phyloP scores from a whole-genome alignment of 768 basidiomycete genomes.

The Kwoniella newhampshirensis region DNA sequence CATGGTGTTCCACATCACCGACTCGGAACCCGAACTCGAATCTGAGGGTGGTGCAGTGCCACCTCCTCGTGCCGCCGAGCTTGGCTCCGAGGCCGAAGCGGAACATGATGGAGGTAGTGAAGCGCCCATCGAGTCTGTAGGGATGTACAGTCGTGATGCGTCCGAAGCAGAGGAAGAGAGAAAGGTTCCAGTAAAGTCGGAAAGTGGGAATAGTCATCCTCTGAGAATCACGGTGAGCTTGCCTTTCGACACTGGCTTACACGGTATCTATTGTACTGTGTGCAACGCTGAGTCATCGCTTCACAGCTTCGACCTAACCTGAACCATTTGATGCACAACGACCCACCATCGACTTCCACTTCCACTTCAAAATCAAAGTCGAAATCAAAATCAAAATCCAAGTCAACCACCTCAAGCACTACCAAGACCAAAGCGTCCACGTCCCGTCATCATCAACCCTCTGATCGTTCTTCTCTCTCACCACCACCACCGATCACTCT shows the following conservation, averaged over 20 bases:
- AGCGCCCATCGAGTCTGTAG: conserved; percentile 1
- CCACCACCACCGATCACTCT: conserved; percentile 48
- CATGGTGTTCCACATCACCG: conserved; percentile 18
- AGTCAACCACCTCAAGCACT: too few relatives aligned
- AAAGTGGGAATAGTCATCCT: conserved; percentile 11
- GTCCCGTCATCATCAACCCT: not conserved
- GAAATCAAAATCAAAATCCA: conserved; percentile 3
- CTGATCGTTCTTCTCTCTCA: conserved; percentile 43
- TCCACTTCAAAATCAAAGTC: not conserved
- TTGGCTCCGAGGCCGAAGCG: conserved; percentile 8
- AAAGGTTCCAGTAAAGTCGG: conserved; percentile 1
- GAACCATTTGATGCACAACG: conserved; percentile 24
- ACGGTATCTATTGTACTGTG: not conserved
- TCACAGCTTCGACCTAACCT: conserved; percentile 40
- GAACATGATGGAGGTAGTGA: conserved; percentile 7
- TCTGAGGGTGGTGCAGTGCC: not conserved
- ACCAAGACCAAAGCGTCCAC: conserved; percentile 3
- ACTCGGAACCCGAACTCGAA: conserved; percentile 38
- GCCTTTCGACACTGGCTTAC: not conserved
- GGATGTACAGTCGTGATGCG: conserved; percentile 5
- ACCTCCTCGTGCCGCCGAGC: too few relatives aligned
- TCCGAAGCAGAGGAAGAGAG: not conserved
- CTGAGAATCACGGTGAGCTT: conserved; percentile 21
- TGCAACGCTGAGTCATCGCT: too few relatives aligned
- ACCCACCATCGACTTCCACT: not conserved